phyloP scores from a whole-genome alignment of 2,329 filamentous ascomycete genomes.

The Alternaria viburni region DNA sequence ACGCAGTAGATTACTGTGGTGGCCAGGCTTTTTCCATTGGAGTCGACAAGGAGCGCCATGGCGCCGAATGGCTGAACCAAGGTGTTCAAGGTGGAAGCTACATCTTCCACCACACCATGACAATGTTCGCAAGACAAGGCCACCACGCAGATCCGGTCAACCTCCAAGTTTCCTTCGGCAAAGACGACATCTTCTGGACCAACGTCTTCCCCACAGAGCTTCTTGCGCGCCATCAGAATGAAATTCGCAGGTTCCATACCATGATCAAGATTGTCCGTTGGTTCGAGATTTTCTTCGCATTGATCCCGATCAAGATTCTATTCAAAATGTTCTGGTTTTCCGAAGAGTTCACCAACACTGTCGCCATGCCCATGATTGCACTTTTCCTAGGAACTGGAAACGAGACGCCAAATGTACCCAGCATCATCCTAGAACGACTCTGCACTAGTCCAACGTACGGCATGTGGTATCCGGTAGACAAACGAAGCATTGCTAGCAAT shows the following conservation, averaged over 20 bases:
- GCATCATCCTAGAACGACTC: conserved; percentile 65
- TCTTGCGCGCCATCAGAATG: conserved; percentile 60
- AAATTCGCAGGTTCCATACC: conserved; percentile 61
- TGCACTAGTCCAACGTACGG: conserved; percentile 62
- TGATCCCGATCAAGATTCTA: conserved; percentile 68
- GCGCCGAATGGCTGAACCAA: conserved; percentile 66
- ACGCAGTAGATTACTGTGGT: conserved; percentile 62
- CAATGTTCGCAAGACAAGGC: conserved; percentile 66
- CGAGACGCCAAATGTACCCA: conserved; percentile 73
- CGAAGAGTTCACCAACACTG: conserved; percentile 72
- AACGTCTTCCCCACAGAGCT: conserved; percentile 69
- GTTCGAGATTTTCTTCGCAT: conserved; percentile 65
- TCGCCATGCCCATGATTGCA: conserved; percentile 74
- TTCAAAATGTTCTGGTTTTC: conserved; percentile 72
- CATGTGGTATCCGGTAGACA: conserved; percentile 64
- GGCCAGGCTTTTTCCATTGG: conserved; percentile 66
- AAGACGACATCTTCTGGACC: conserved; percentile 68
- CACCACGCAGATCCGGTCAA: conserved; percentile 64
- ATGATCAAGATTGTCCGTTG: conserved; percentile 64
- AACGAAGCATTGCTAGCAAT: conserved; percentile 57
- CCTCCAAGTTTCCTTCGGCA: conserved; percentile 69
- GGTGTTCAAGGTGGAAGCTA: conserved; percentile 69
- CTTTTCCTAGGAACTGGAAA: conserved; percentile 78
- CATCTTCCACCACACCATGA: conserved; percentile 72
- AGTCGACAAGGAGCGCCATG: conserved; percentile 62